Conservation (phyloP, 192 early-diverging fungal species). For the Coemansia sp. region DNA sequence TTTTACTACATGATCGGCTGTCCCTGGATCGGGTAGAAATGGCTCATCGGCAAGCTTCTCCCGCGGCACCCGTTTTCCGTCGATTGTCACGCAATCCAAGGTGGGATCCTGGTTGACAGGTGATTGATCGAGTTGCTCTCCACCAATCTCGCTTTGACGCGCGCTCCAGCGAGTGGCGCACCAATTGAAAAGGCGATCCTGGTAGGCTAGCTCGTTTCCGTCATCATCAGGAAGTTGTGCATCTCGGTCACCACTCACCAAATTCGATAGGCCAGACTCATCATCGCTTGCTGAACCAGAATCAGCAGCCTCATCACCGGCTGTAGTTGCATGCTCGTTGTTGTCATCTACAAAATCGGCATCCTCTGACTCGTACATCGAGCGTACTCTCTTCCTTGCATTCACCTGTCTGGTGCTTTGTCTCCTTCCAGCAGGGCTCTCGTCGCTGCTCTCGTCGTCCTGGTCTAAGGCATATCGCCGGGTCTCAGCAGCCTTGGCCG, state of each 20-base stretch:
- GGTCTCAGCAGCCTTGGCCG: conserved; percentile 10
- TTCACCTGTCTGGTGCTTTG: not conserved
- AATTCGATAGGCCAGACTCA: not conserved
- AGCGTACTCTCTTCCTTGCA: not conserved
- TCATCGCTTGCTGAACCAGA: conserved; percentile 3
- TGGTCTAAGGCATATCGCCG: not conserved
- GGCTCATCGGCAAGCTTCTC: conserved; percentile 36
- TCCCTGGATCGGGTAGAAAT: conserved; percentile 37
- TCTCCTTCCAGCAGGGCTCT: conserved; percentile 40
- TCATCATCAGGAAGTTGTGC: conserved; percentile 36
- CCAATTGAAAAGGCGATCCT: conserved; percentile 56
- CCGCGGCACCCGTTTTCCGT: conserved; percentile 9
- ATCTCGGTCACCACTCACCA: not conserved
- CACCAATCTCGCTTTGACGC: conserved; percentile 11
- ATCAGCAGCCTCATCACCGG: not conserved
- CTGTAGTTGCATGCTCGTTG: conserved; percentile 6
- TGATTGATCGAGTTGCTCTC: not conserved
- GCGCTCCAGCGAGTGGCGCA: conserved; percentile 35
- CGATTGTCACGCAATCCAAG: conserved; percentile 4
- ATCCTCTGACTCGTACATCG: not conserved
- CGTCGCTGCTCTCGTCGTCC: conserved; percentile 57
- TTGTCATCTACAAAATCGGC: conserved; percentile 1
- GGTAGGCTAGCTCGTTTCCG: conserved; percentile 60
- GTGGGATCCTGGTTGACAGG: not conserved
- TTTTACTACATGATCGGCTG: conserved; percentile 24